phyloP scores from a whole-genome alignment of 306 rosid species.

The Vachellia pachyceras region DNA sequence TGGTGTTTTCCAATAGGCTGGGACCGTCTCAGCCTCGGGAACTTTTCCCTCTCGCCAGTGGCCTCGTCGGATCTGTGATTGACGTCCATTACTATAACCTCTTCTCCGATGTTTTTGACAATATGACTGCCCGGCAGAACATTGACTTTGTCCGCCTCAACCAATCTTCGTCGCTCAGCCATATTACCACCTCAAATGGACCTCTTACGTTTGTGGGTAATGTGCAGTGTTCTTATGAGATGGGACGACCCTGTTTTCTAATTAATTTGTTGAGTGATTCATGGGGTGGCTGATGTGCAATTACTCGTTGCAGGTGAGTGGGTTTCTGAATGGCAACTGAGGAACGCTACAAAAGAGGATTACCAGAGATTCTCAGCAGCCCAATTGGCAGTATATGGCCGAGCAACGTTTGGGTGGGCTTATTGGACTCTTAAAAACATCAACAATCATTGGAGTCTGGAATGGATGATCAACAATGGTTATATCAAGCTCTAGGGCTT shows the following conservation, averaged over 20 bases:
- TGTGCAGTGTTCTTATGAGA: background rate
- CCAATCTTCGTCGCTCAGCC: constrained; percentile 49
- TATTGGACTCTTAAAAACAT: constrained; percentile 77
- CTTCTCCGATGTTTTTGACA: constrained; percentile 40
- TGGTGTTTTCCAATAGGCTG: constrained; percentile 62
- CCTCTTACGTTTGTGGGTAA: constrained; percentile 81
- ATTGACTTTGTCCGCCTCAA: constrained; percentile 61
- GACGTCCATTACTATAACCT: constrained; percentile 81
- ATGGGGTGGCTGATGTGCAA: background rate
- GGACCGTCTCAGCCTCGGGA: constrained; percentile 54
- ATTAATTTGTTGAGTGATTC: background rate
- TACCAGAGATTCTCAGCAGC: constrained; percentile 65
- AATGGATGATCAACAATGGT: constrained; percentile 80
- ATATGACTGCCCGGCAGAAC: constrained; percentile 59
- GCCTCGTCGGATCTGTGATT: constrained; percentile 52
- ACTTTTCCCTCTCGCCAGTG: constrained; percentile 62
- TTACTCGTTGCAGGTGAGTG: constrained; percentile 61
- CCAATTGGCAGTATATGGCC: constrained; percentile 61
- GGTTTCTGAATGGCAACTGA: constrained; percentile 74
- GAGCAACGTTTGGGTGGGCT: constrained; percentile 89
- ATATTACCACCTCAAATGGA: constrained; percentile 70
- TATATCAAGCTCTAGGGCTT: constrained; percentile 49
- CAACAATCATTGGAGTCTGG: constrained; percentile 67
- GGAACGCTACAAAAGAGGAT: constrained; percentile 57
- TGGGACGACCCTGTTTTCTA: background rate